Conservation (phyloP, 75 land plant species). For the Pseudotsuga menziesii region DNA sequence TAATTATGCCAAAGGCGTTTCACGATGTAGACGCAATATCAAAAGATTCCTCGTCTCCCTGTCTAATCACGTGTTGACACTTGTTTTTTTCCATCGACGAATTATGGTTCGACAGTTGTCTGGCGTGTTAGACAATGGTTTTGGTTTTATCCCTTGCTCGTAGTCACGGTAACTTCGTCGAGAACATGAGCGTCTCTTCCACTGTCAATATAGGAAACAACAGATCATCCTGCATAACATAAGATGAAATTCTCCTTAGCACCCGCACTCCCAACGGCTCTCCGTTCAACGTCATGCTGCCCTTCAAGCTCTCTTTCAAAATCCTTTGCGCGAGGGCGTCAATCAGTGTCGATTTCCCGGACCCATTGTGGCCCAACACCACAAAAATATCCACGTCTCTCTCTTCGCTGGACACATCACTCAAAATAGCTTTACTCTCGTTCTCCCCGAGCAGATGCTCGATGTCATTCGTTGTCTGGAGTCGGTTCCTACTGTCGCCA, state of each 20-base stretch:
- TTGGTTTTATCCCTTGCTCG: too few species aligned
- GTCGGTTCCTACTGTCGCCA: neutral
- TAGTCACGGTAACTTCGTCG: constrained; percentile 81
- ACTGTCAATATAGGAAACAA: constrained; percentile 85
- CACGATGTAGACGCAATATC: too few species aligned
- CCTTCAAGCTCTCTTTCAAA: constrained; percentile 49
- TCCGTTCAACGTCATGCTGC: constrained; percentile 57
- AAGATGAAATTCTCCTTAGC: constrained; percentile 54
- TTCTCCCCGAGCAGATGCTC: constrained; percentile 11
- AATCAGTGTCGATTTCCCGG: constrained; percentile 84
- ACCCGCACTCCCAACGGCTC: constrained; percentile 38
- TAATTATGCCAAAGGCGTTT: too few species aligned
- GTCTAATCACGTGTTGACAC: too few species aligned
- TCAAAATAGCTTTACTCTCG: constrained; percentile 20
- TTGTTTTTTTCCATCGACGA: too few species aligned
- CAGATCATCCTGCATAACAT: constrained; percentile 72
- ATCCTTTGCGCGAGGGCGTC: constrained; percentile 79
- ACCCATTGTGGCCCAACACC: constrained; percentile 81
- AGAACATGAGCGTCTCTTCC: constrained; percentile 79
- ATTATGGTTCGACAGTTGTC: too few species aligned
- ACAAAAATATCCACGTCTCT: constrained; percentile 79
- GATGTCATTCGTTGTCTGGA: neutral
- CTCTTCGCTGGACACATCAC: constrained; percentile 65
- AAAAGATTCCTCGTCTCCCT: too few species aligned
- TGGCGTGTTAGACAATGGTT: too few species aligned